These are phyloP conservation scores for Ceratobasidium sp. DNA, from an alignment of 1,284 basidiomycete species.

Conservation along the genomic window DNA sequence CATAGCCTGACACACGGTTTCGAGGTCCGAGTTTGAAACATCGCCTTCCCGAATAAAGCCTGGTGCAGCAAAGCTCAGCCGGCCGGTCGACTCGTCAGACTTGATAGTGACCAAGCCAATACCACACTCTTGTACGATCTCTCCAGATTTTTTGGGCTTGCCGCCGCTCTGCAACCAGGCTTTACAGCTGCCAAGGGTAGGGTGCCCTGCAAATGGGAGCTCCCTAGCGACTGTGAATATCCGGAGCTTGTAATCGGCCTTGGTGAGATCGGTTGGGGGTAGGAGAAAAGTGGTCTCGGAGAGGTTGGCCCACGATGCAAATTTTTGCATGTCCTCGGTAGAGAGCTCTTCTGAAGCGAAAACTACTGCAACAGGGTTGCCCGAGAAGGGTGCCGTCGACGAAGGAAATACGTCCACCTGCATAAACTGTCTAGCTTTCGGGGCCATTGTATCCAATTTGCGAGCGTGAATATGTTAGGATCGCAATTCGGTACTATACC, in stretches of 20 bases:
- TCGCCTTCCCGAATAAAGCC: conserved; percentile 30
- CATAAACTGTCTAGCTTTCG: conserved; percentile 18
- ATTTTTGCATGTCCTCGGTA: conserved; percentile 21
- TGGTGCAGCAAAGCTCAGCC: conserved; percentile 24
- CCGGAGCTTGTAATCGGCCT: conserved; percentile 35
- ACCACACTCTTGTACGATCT: conserved; percentile 32
- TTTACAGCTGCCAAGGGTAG: conserved; percentile 25
- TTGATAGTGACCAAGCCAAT: conserved; percentile 35
- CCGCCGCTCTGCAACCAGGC: conserved; percentile 22
- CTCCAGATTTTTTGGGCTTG: conserved; percentile 3
- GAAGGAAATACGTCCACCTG: conserved; percentile 38
- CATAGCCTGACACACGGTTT: conserved; percentile 12
- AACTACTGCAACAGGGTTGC: conserved; percentile 31
- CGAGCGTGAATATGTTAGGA: background rate
- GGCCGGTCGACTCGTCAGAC: background rate
- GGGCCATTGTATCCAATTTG: conserved; percentile 4
- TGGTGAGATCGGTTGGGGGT: conserved; percentile 17
- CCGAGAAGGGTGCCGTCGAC: background rate
- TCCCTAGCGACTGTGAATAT: conserved; percentile 31
- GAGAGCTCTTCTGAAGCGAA: background rate
- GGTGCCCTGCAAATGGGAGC: conserved; percentile 40
- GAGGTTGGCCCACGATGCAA: conserved; percentile 32
- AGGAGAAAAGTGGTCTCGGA: conserved; percentile 32
- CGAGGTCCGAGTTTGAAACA: background rate
- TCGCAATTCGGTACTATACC: background rate